These are phyloP conservation scores for Mucor velutinosus DNA, from an alignment of 371 early-diverging fungal species.

Conservation along the genomic window DNA sequence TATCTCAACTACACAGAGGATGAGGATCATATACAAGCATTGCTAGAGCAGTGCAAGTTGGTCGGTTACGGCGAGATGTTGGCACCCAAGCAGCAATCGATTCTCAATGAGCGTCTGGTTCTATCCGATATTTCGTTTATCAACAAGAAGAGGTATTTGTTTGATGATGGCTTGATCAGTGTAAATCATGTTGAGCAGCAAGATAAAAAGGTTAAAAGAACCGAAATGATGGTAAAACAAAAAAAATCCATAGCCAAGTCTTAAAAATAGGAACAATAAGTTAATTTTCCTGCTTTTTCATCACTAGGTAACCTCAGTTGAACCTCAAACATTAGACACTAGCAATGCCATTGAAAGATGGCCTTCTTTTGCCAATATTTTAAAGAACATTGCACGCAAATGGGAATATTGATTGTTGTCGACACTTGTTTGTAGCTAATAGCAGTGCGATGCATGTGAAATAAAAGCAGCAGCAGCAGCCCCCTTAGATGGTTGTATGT, in stretches of 20 bases:
- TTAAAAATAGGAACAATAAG: constrained; percentile 6
- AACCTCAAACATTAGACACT: constrained; percentile 10
- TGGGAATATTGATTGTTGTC: constrained; percentile 14
- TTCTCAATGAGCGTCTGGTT: constrained; percentile 17
- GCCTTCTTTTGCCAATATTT: constrained; percentile 9
- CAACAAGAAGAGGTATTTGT: constrained; percentile 29
- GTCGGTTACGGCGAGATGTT: constrained; percentile 33
- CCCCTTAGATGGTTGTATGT: not conserved
- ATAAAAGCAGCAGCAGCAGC: not conserved
- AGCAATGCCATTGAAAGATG: constrained; percentile 9
- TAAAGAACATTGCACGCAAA: constrained; percentile 9
- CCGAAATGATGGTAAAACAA: constrained; percentile 30
- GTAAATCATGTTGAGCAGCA: constrained; percentile 38
- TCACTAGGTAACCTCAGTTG: constrained; percentile 27
- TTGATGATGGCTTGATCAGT: constrained; percentile 23
- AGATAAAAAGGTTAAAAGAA: constrained; percentile 25
- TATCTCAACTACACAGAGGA: constrained; percentile 10
- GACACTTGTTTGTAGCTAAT: not conserved
- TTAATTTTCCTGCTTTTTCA: not conserved
- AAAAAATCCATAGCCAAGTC: not conserved
- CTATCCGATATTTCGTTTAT: constrained; percentile 34
- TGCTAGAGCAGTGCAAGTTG: constrained; percentile 22
- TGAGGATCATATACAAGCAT: not conserved
- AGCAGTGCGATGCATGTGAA: not conserved
- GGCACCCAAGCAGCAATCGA: constrained; percentile 18